These are phyloP conservation scores for Ogataea siamensis DNA, from an alignment of 805 yeast species.

Conservation along the genomic window DNA sequence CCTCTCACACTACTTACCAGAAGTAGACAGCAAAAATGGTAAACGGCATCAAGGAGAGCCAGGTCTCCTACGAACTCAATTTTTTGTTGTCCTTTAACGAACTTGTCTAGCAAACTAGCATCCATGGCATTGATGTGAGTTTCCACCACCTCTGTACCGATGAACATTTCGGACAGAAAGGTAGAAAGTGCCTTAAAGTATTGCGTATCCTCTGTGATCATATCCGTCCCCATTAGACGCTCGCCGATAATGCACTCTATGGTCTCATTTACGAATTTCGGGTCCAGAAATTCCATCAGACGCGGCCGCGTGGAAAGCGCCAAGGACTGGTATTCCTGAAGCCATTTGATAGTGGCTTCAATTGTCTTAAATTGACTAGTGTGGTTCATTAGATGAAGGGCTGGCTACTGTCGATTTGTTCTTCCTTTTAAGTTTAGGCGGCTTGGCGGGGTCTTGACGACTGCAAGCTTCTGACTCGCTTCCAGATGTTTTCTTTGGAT, in stretches of 20 bases:
- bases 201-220: conserved; percentile 4
- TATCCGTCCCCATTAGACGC: conserved; percentile 13
- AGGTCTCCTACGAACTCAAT: conserved; percentile 9
- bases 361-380: conserved; percentile 19
- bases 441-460: too few relatives aligned
- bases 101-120: conserved; percentile 12
- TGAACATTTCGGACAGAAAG: conserved; percentile 13
- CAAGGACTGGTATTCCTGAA: conserved; percentile 23
- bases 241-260: conserved; percentile 22
- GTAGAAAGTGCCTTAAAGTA: conserved; percentile 14
- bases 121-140: conserved; percentile 14
- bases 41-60: conserved; percentile 23
- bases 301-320: conserved; percentile 13
- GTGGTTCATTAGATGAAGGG: conserved; percentile 2
- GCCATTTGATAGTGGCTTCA: conserved; percentile 25
- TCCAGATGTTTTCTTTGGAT: not conserved
- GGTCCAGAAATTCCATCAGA: conserved; percentile 15
- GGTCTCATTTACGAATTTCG: conserved; percentile 19
- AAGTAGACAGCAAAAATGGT: conserved; percentile 25
- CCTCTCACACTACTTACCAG: conserved; percentile 26
- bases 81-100: conserved; percentile 2
- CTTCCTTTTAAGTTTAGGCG: too few relatives aligned
- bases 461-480: not conserved
- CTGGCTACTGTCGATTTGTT: too few relatives aligned
- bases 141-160: conserved; percentile 20